Base-by-base conservation (phyloP, 257 asterid species). In the Linaria vulgaris region DNA sequence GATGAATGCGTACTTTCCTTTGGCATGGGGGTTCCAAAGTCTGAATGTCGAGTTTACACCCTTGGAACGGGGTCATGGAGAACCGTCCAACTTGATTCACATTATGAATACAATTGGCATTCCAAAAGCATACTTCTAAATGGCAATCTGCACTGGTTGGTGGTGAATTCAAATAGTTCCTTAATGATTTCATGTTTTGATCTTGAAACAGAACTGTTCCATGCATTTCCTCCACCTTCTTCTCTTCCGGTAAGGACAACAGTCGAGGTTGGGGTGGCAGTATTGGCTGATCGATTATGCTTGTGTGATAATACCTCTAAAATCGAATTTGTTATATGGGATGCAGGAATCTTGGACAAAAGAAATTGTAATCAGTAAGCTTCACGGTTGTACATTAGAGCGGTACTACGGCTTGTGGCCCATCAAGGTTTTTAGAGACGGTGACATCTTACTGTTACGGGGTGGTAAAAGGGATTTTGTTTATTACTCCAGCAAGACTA, bases 211-310 rank as follows among this genome's bases (percentile, higher is more conserved):
- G 74, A 64, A 53, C 17, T 19, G 15, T 70, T 70, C 34, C 23
- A 11, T 7, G 17, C 56, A 15, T 55, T 70, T 12, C 70, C 76
- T 30, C 20, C 63, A 46, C 73, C 77, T 31, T 63, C 76, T 1
- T 77, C 79, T 61, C 63, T 82, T 9, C n/a, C n/a, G n/a, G n/a
- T 78, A 82, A 37, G 69, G 45, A 0, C 82, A 78, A 48, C 19
- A 14, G 25, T 73, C 70, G 17, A 41, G 4, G 9, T 21, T 57
- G 46, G 20, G 30, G 76, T 21, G 62, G 27, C 58, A 9, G 56
- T 15, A 31, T 61, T 80, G 44, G 57, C 50, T 10, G 66, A 25
- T 13, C 41, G 46, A 19, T 57, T 83, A 0, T 72, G 74, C 73
- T 70, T n/a, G n/a, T n/a, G n/a, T n/a, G n/a, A n/a, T n/a, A n/a